Base-by-base conservation (phyloP, 2,329 filamentous ascomycete genomes). In the Fusarium hostae region DNA sequence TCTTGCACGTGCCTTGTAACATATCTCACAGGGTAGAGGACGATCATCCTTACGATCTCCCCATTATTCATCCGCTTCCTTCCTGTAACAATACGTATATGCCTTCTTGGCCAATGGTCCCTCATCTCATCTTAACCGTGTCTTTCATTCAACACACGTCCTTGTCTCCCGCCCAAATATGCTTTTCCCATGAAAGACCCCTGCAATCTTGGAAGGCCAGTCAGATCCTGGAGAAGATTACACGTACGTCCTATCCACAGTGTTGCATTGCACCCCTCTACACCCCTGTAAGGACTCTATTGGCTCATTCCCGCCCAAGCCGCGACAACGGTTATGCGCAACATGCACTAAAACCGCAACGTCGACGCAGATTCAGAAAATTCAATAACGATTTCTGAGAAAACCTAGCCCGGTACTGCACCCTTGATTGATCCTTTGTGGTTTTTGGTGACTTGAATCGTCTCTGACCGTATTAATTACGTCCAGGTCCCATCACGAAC, bases 301-400 rank as follows among this genome's bases (percentile, higher is more conserved):
- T 85, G 84, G 84, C 69, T 74, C 71, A 68, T 73, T 68, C 63
- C 68, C 62, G 78, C 77, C 74, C 76, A 80, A 79, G 78, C 74
- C 78, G 82, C 79, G 78, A 82, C 83, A 83, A 84, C 84, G 82
- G 84, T 83, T 84, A 86, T 86, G 84, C 84, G 82, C 83, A 84
- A 83, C 84, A 86, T 86, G 84, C 83, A 81, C 83, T 84, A 82
- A 52, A 82, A 83, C 83, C 84, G 83, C 82, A 79, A 80, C 81
- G 79, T 82, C 79, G 77, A 82, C 78, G 78, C 81, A 81, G 78
- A 80, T 52, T 52, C 34, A 39, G 76, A 79, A 82, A 78, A 79
- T 78, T 83, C 83, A 84, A 84, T 85, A 75, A 80, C 74, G 75
- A 71, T 66, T 73, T 75, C 77, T 70, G 73, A 78, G 74, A 78